Base-by-base conservation (phyloP, 2,329 filamentous ascomycete genomes). In the Sporothrix dimorphospora region DNA sequence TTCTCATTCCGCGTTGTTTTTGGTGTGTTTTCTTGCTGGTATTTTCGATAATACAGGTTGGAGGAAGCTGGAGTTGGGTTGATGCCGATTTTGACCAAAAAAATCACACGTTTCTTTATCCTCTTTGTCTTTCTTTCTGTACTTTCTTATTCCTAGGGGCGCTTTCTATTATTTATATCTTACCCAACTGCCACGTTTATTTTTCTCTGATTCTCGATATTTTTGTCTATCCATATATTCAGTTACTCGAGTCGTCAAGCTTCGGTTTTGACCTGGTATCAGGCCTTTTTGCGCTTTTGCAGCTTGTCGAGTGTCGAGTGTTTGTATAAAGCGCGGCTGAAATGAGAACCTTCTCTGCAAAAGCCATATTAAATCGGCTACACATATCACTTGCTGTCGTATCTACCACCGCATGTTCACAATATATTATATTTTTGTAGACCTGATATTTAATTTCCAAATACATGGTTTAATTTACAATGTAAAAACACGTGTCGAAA, bases 31-130 rank as follows among this genome's bases (percentile, higher is more conserved):
- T 42, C 9, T 68, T 53, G 21, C 16, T 66, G 14, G 55, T 57
- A 47, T 71, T 51, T 65, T 72, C 27, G 19, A 68, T 61, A 69
- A 66, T 40, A 40, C 30, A 63, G 61, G 59, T 38, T 67, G 51
- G 38, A 45, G 68, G 51, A 55, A 66, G 59, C 57, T 72, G 67
- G 68, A 67, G 72, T 67, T 71, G 68, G 68, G 66, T 42, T 47
- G 42, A 40, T 53, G 30, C 42, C 30, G 27, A 47, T 65, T 51
- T 67, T 67, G 42, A 34, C 45, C 27, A 65, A 66, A 71, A 65
- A 66, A 67, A 49, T 51, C 42, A 51, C 38, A 67, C n/a, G 30
- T n/a, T 45, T 55, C 1, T 34, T 34, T 68, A 12, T 45, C 6
- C 38, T 19, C 27, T 57, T 61, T 61, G 66, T 27, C 21, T 34